Percentiles rank a stretch among this genome's conserved stretches.
phyloP scores from a whole-genome alignment of 257 asterid species.

The Catharanthus roseus region DNA sequence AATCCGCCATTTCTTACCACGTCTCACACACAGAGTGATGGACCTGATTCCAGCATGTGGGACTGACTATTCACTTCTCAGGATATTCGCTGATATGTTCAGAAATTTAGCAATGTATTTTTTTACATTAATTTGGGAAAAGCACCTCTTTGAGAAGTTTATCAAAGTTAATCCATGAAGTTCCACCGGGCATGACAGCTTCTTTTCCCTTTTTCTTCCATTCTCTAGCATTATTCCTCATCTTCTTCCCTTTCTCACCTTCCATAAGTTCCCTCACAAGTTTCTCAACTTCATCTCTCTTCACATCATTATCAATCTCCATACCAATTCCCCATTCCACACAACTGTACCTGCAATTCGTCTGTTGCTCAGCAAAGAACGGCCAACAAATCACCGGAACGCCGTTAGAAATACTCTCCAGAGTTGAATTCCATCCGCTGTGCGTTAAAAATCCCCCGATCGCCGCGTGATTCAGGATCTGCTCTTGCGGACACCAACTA shows the following conservation, averaged over 20 bases:
- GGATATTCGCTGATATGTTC: too few relatives aligned
- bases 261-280: slow-evolving; percentile 45
- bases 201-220: slow-evolving; percentile 44
- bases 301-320: slow-evolving; percentile 43
- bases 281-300: slow-evolving; percentile 45
- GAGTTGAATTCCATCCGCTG: slow-evolving; percentile 50
- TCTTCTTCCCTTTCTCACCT: slow-evolving; percentile 42
- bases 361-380: slow-evolving; percentile 48
- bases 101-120: too few relatives aligned
- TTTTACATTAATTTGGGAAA: not conserved
- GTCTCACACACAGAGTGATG: too few relatives aligned
- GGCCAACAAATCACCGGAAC: slow-evolving; percentile 60
- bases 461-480: slow-evolving; percentile 42
- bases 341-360: slow-evolving; percentile 41
- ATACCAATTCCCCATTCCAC: slow-evolving; percentile 46
- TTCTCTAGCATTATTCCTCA: slow-evolving; percentile 35
- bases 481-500: slow-evolving; percentile 52
- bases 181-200: slow-evolving; percentile 26
- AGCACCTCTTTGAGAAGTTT: slow-evolving; percentile 25
- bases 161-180: slow-evolving; percentile 31
- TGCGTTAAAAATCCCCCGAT: slow-evolving; percentile 53
- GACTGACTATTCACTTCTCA: too few relatives aligned
- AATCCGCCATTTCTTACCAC: too few relatives aligned
- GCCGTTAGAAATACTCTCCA: slow-evolving; percentile 37
- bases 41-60: too few relatives aligned